phyloP scores from a whole-genome alignment of 139 green algal species.

The Pycnococcus provasolii region DNA sequence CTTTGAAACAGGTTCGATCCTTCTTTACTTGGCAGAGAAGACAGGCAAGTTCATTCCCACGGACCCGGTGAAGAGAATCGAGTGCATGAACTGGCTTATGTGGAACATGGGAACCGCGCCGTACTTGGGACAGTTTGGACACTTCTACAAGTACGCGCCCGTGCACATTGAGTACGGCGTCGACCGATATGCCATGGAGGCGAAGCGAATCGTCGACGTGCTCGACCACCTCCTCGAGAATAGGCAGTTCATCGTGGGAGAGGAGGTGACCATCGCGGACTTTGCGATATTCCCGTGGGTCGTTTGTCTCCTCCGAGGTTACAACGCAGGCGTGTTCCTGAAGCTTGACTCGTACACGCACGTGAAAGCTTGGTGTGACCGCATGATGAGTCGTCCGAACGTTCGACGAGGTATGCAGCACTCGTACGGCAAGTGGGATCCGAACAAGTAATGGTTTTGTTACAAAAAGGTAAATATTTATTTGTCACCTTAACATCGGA shows the following conservation, averaged over 20 bases:
- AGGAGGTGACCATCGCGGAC: conserved; percentile 26
- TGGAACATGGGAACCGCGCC: conserved; percentile 25
- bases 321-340: too few relatives aligned
- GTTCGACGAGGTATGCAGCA: too few relatives aligned
- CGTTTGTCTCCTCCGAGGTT: too few relatives aligned
- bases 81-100: conserved; percentile 42
- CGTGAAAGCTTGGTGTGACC: too few relatives aligned
- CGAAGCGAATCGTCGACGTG: conserved; percentile 29
- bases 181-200: conserved; percentile 31
- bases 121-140: conserved; percentile 26
- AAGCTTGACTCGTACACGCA: too few relatives aligned
- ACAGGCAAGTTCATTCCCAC: conserved; percentile 33
- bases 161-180: conserved; percentile 24
- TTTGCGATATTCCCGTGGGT: too few relatives aligned
- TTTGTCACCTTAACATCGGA: too few relatives aligned
- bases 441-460: too few relatives aligned
- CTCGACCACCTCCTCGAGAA: conserved; percentile 32
- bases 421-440: too few relatives aligned
- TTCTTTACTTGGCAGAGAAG: conserved; percentile 43
- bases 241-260: conserved; percentile 25
- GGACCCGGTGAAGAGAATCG: conserved; percentile 20
- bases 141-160: conserved; percentile 32
- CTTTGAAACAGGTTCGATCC: conserved; percentile 41
- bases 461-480: too few relatives aligned
- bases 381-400: too few relatives aligned